Percentiles rank a stretch among this genome's conserved stretches.
Evolutionary conservation across 805 yeast genomes (phyloP).

Genomic region (Metschnikowia baotianmanensis): DNA sequence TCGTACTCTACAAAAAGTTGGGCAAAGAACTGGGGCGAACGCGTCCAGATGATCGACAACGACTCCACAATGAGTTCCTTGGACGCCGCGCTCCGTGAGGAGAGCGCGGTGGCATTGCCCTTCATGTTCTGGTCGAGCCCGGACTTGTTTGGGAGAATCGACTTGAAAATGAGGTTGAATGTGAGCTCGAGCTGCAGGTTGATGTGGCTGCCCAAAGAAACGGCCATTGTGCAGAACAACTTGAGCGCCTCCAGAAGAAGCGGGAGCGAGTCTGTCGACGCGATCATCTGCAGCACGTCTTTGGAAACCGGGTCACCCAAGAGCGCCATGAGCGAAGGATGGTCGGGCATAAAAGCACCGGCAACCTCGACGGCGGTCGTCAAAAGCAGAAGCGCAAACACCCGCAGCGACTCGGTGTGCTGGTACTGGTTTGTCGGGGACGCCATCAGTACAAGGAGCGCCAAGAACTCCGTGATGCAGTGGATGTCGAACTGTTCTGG

Average conservation of each 20-base stretch:
- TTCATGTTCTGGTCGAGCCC: constrained; percentile 19
- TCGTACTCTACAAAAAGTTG: constrained; percentile 80
- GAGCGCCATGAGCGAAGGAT: constrained; percentile 62
- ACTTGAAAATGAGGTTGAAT: constrained; percentile 58
- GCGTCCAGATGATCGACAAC: constrained; percentile 74
- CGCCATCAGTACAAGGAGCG: constrained; percentile 72
- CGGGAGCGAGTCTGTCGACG: constrained; percentile 68
- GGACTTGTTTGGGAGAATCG: constrained; percentile 42
- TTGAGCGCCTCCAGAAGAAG: constrained; percentile 74
- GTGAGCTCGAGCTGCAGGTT: constrained; percentile 81
- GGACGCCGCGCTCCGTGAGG: constrained; percentile 38
- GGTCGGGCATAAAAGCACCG: constrained; percentile 58
- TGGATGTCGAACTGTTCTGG: constrained; percentile 61
- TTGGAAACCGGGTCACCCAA: constrained; percentile 83
- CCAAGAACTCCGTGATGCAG: constrained; percentile 73
- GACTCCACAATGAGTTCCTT: constrained; percentile 86
- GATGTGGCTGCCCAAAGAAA: constrained; percentile 61
- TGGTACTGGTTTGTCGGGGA: constrained; percentile 80
- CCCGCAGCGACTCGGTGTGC: constrained; percentile 83
- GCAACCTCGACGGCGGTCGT: constrained; percentile 79
- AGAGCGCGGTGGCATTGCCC: constrained; percentile 14
- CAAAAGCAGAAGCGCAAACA: constrained; percentile 74
- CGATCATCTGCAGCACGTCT: constrained; percentile 75
- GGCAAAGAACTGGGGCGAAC: constrained; percentile 76
- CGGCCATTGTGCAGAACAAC: constrained; percentile 67